These are phyloP conservation scores for Ramaria sp. DNA, from an alignment of 768 basidiomycete genomes.

Conservation along the genomic window DNA sequence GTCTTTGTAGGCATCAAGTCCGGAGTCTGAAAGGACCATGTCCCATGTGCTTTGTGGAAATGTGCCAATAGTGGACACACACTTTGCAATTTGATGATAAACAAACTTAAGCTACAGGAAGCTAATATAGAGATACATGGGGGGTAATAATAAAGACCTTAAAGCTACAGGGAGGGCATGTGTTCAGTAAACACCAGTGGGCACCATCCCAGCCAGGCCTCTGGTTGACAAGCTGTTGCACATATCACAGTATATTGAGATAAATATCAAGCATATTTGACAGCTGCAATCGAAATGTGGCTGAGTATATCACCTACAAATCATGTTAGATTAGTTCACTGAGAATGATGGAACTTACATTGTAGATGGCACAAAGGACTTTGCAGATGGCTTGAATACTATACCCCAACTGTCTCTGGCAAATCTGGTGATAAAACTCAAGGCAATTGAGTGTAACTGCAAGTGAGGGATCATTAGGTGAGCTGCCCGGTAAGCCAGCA, in stretches of 20 bases:
- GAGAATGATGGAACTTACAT: too few relatives aligned
- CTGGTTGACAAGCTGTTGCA: slow-evolving; percentile 1
- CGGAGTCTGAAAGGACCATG: too few relatives aligned
- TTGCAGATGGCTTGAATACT: neutral
- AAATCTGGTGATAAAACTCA: neutral
- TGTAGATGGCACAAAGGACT: neutral
- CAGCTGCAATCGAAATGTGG: slow-evolving; percentile 3
- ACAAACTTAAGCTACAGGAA: neutral
- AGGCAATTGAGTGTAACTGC: neutral
- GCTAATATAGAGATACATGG: neutral
- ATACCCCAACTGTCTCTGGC: neutral
- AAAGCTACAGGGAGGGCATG: neutral
- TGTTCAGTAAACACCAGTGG: neutral
- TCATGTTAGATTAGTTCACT: too few relatives aligned
- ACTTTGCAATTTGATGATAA: too few relatives aligned
- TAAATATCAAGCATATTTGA: slow-evolving; percentile 5
- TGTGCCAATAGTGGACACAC: too few relatives aligned
- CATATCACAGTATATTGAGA: slow-evolving; percentile 3
- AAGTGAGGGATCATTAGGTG: neutral
- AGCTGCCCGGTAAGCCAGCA: neutral
- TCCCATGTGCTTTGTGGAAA: too few relatives aligned
- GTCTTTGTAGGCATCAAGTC: too few relatives aligned
- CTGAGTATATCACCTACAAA: neutral
- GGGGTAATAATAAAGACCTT: neutral
- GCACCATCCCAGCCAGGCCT: neutral